phyloP scores from a whole-genome alignment of 192 early-diverging fungal genomes.

The Backusella circina region DNA sequence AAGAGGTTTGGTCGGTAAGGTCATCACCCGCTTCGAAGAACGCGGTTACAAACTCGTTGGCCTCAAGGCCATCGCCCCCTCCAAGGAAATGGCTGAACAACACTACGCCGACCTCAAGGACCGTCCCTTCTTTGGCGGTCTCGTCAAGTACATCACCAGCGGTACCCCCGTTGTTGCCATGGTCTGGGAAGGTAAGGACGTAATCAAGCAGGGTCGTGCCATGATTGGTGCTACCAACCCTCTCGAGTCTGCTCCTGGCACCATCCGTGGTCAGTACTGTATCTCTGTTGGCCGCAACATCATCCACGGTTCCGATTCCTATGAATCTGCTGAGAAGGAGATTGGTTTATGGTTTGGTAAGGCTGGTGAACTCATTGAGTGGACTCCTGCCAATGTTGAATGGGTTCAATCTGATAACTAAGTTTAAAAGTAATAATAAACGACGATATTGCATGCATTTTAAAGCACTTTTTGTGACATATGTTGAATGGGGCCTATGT shows the following conservation, averaged over 20 bases:
- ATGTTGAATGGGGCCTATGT: no score
- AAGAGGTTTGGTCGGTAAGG: constrained; percentile 82
- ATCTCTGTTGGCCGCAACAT: constrained; percentile 76
- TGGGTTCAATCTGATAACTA: constrained; percentile 77
- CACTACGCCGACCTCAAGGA: constrained; percentile 84
- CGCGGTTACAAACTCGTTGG: constrained; percentile 91
- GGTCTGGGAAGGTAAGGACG: constrained; percentile 86
- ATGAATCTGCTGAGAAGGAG: constrained; percentile 79
- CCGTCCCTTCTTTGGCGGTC: constrained; percentile 86
- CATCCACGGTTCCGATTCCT: constrained; percentile 86
- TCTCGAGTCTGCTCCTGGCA: constrained; percentile 78
- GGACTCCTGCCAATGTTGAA: constrained; percentile 61
- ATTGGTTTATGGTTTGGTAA: constrained; percentile 72
- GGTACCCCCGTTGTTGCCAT: constrained; percentile 82
- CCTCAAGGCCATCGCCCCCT: constrained; percentile 71
- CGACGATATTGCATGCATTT: neutral
- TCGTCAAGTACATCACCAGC: constrained; percentile 91
- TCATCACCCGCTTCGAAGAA: constrained; percentile 83
- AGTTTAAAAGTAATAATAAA: constrained; percentile 10
- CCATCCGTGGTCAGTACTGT: constrained; percentile 87
- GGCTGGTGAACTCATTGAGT: constrained; percentile 58
- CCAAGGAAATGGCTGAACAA: constrained; percentile 65
- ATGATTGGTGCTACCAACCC: constrained; percentile 95
- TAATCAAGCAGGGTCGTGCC: constrained; percentile 81
- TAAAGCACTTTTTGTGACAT: neutral